Percentiles rank a stretch among this genome's conserved stretches.
phyloP scores from a whole-genome alignment of 1,284 basidiomycete genomes.

The Kwoniella shivajii region DNA sequence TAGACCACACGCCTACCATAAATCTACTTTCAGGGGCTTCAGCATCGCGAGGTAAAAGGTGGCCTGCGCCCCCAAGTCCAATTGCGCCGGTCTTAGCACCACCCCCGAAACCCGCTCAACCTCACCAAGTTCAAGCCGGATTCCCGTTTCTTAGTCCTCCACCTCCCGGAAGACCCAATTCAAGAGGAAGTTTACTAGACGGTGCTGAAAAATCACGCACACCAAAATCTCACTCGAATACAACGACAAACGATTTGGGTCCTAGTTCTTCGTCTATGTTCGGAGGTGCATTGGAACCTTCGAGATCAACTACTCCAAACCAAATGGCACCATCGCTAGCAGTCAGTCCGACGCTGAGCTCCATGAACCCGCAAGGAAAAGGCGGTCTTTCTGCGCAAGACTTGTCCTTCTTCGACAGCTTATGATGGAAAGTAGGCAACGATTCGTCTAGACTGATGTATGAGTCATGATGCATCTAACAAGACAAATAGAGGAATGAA shows the following conservation, averaged over 20 bases:
- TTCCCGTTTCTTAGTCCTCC: slow-evolving; percentile 42
- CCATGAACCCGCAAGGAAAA: slow-evolving; percentile 1
- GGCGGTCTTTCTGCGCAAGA: slow-evolving; percentile 34
- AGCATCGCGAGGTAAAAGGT: slow-evolving; percentile 30
- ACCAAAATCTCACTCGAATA: no score
- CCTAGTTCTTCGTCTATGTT: neutral
- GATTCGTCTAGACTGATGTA: no score
- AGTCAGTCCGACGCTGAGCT: neutral
- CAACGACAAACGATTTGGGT: neutral
- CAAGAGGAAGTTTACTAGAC: neutral
- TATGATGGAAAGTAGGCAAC: slow-evolving; percentile 14
- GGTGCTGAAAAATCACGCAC: neutral
- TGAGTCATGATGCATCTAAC: no score
- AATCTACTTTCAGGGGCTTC: slow-evolving; percentile 28
- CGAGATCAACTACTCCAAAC: neutral
- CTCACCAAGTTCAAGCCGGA: slow-evolving; percentile 2
- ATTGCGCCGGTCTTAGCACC: slow-evolving; percentile 30
- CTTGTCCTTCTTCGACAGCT: slow-evolving; percentile 40
- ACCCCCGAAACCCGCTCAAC: slow-evolving; percentile 22
- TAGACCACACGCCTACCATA: slow-evolving; percentile 36
- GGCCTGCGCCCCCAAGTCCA: slow-evolving; percentile 43
- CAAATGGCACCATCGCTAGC: neutral
- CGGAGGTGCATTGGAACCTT: slow-evolving; percentile 2
- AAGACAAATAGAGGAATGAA: no score
- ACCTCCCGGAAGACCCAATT: slow-evolving; percentile 14